Base-by-base conservation (phyloP, 345 rosid genomes). In the Carallia brachiata region DNA sequence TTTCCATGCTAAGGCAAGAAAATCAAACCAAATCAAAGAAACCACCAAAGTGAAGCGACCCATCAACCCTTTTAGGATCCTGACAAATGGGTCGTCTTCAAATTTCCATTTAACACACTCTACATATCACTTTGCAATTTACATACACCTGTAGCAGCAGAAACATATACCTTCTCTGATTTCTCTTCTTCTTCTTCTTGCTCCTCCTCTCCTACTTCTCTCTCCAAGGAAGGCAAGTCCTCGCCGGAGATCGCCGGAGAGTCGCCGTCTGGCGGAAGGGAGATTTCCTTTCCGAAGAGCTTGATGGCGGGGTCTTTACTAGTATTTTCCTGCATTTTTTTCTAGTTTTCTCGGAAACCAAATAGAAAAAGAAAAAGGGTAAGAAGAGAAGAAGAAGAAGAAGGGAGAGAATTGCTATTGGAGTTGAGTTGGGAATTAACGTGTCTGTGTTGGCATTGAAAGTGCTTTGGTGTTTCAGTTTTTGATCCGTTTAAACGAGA, bases 251-350 rank as follows among this genome's bases (percentile, higher is more conserved):
- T 47, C 12, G 48, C 50, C 36, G 70, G 79, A 71, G 62, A 52
- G 52, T 69, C 77, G 5, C 18, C 64, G 34, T 67, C 84, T 12
- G 80, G 60, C 58, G 83, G 81, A 2, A 92, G 74, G 32, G 86
- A 80, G 47, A 92, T 88, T 66, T 83, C 90, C 85, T 56, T 86
- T 1, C 98, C 96, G 72, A 92, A 92, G 81, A 92, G 94, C 84
- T 65, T 90, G 77, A 92, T 85, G 62, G 89, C 86, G 4, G 91
- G 81, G 68, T 90, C 89, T 70, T 78, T 79, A 31, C 39, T 37
- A 30, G 18, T 16, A 77, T 15, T 87, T 63, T 80, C 81, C 52
- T 61, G 76, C 90, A 85, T 89, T 80, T 58, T 60, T 40, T 10
- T 36, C 30, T 57, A 23, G 50, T 23, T 69, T 82, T 73, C 77